Percentiles rank a stretch among this genome's conserved stretches.
Evolutionary conservation across 1,284 basidiomycete genomes (phyloP).

Genomic region (Trichosporon inkin): DNA sequence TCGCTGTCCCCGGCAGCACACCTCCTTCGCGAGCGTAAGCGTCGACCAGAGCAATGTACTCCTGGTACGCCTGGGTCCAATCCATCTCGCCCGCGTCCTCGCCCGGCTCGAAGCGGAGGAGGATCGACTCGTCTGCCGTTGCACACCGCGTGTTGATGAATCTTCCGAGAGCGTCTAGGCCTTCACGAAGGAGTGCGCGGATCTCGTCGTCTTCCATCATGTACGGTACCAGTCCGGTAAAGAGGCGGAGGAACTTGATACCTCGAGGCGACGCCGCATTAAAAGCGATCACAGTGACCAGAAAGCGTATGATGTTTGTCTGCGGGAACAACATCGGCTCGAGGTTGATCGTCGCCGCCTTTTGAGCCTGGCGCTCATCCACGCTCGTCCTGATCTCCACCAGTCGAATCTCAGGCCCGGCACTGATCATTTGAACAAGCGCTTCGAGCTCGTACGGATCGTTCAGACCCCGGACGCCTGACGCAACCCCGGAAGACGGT

Average conservation of each 20-base stretch:
- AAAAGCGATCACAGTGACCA: slow-evolving; percentile 74
- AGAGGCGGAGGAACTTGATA: slow-evolving; percentile 62
- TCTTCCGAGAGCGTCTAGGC: slow-evolving; percentile 60
- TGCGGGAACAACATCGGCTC: slow-evolving; percentile 59
- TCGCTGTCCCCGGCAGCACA: slow-evolving; percentile 53
- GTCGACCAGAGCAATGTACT: slow-evolving; percentile 62
- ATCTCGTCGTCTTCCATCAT: slow-evolving; percentile 55
- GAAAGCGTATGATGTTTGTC: slow-evolving; percentile 66
- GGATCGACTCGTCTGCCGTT: slow-evolving; percentile 46
- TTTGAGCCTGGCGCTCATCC: slow-evolving; percentile 57
- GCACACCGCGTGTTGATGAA: slow-evolving; percentile 29
- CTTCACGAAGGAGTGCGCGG: slow-evolving; percentile 60
- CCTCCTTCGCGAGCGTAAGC: slow-evolving; percentile 61
- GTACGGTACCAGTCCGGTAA: slow-evolving; percentile 59
- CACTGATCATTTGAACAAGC: slow-evolving; percentile 56
- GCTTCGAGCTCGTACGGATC: slow-evolving; percentile 67
- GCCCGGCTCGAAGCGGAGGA: slow-evolving; percentile 52
- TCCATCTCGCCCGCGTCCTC: slow-evolving; percentile 55
- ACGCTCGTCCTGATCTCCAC: slow-evolving; percentile 62
- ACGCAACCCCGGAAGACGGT: slow-evolving; percentile 47
- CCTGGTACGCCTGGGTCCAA: slow-evolving; percentile 58
- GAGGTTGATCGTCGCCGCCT: slow-evolving; percentile 56
- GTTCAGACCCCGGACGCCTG: slow-evolving; percentile 65
- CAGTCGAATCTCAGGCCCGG: slow-evolving; percentile 40
- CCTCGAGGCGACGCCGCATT: slow-evolving; percentile 64